Evolutionary conservation across 2,329 filamentous ascomycete genomes (phyloP).

Genomic region (Calycina herbarum): DNA sequence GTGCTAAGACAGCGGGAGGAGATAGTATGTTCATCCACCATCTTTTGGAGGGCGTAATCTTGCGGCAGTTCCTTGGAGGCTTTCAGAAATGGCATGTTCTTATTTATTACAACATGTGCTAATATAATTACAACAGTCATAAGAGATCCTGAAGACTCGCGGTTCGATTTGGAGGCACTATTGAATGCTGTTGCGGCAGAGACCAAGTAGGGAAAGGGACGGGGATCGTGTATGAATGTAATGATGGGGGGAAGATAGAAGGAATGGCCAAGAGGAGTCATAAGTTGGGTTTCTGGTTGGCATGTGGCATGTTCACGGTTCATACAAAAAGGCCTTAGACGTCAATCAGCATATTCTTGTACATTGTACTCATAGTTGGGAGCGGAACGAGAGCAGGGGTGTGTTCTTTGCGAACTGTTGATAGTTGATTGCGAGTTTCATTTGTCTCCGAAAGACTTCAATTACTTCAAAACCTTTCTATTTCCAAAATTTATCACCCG

Average conservation of each 20-base stretch:
- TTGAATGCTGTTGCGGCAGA: constrained; percentile 62
- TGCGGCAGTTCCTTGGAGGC: background rate
- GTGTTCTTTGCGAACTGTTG: constrained; percentile 13
- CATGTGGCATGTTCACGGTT: constrained; percentile 30
- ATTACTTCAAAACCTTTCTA: background rate
- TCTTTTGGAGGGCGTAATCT: background rate
- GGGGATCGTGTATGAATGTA: constrained; percentile 24
- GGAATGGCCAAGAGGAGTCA: constrained; percentile 22
- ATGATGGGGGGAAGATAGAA: constrained; percentile 33
- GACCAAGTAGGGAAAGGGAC: constrained; percentile 30
- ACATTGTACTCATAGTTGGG: constrained; percentile 40
- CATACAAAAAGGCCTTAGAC: constrained; percentile 37
- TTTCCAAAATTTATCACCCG: background rate
- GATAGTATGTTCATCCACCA: constrained; percentile 36
- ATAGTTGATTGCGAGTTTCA: constrained; percentile 6
- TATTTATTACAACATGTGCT: constrained; percentile 6
- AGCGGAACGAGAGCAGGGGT: constrained; percentile 21
- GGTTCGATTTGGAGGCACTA: constrained; percentile 91
- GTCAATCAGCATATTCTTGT: constrained; percentile 38
- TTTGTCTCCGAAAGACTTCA: background rate
- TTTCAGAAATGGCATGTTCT: background rate
- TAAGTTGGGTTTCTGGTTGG: constrained; percentile 20
- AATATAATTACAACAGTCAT: constrained; percentile 52
- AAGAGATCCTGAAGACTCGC: constrained; percentile 77
- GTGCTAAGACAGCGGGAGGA: constrained; percentile 40